Base-by-base conservation (phyloP, 2,329 filamentous ascomycete species). In the Aspergillus sp. region DNA sequence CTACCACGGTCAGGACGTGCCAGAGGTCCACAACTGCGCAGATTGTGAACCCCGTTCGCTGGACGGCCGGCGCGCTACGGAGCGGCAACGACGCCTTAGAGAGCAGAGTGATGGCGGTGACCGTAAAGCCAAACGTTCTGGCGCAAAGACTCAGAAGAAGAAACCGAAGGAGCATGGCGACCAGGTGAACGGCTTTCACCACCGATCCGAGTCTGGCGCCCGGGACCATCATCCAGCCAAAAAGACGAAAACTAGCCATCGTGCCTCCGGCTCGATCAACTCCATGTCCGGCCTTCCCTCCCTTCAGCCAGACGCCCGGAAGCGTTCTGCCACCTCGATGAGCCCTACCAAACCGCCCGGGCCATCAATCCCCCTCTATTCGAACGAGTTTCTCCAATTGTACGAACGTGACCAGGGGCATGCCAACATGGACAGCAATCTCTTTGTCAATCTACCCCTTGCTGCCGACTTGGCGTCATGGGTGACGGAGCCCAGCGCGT, bases 91-190 rank as follows among this genome's bases (percentile, higher is more conserved):
- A 65, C 78, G 82, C 58, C 85, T 87, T 60, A 83, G 89, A 62
- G 82, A 85, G 67, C 78, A 82, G 65, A 82, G 80, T 62, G 81
- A 82, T 61, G 82, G 85, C 61, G 79, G 82, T 68, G 87, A 92
- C 74, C 87, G 89, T 77, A 91, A 90, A 78, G 68, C 85, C 59
- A 90, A 93, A 76, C 86, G 92, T 62, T 86, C 88, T 9, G 84
- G 88, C 6, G 82, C 90, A 12, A 96, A 96, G 74, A 89, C 84
- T 72, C 90, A 92, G 72, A 96, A 93, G 81, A 97, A 96, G 81
- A 96, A 93, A 77, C 76, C 84, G 42, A 96, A 92, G 73, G 90
- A 92, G 29, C 63, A 56, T 32, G 60, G 57, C 31, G 63, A 71
- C 31, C 69, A 73, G 50, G 60, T 67, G 49, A 72, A 71, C 52